These are phyloP conservation scores for Salvia miltiorrhiza DNA, from an alignment of 257 asterid species.

Conservation along the genomic window DNA sequence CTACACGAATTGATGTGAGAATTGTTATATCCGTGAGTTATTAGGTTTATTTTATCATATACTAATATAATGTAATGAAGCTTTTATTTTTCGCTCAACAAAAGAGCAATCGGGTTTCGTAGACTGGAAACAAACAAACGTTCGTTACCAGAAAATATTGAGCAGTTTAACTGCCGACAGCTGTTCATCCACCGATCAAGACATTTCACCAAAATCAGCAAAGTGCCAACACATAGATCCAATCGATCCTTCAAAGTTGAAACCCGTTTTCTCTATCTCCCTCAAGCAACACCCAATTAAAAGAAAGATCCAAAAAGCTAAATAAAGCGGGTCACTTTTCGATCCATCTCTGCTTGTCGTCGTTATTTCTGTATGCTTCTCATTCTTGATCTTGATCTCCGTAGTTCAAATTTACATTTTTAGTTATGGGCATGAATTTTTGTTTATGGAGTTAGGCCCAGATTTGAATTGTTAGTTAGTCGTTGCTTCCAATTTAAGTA, in stretches of 20 bases:
- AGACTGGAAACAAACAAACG: constrained; percentile 18
- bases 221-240: constrained; percentile 19
- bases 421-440: background rate
- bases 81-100: too few relatives aligned
- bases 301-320: background rate
- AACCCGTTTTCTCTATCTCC: background rate
- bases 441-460: background rate
- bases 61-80: too few relatives aligned
- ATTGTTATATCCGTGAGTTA: too few relatives aligned
- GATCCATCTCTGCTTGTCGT: constrained; percentile 11
- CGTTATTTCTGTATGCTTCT: background rate
- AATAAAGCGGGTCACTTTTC: constrained; percentile 23
- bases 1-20: too few relatives aligned
- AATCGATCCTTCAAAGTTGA: background rate
- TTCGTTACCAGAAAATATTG: constrained; percentile 18
- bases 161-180: constrained; percentile 39
- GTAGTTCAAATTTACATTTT: background rate
- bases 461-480: constrained; percentile 9
- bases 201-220: constrained; percentile 17
- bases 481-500: constrained; percentile 9
- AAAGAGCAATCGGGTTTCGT: constrained; percentile 7
- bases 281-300: background rate
- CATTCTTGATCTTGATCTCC: constrained; percentile 18
- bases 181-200: constrained; percentile 14
- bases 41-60: too few relatives aligned